Conservation (phyloP, 306 rosid genomes). For the Cucurbita ficifolia region DNA sequence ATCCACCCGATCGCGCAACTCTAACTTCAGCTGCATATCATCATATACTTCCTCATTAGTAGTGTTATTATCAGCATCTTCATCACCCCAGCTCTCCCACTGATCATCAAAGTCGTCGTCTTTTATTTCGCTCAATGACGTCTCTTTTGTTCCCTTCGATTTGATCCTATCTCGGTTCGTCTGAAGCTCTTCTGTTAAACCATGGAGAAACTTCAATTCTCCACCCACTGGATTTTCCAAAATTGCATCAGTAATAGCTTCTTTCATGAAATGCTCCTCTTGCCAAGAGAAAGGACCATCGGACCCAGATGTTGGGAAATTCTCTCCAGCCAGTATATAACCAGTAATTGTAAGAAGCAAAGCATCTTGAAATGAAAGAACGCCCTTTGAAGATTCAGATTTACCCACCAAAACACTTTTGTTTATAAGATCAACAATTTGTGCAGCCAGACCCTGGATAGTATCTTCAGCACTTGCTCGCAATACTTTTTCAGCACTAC, state of each 20-base stretch:
- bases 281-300: constrained; percentile 97
- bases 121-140: constrained; percentile 18
- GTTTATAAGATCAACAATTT: constrained; percentile 71
- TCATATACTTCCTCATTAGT: constrained; percentile 41
- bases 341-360: constrained; percentile 61
- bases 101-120: constrained; percentile 76
- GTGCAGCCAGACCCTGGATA: constrained; percentile 84
- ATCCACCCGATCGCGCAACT: constrained; percentile 83
- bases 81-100: constrained; percentile 94
- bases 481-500: constrained; percentile 59
- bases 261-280: constrained; percentile 79
- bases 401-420: constrained; percentile 57
- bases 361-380: constrained; percentile 72
- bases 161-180: constrained; percentile 35
- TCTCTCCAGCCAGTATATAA: constrained; percentile 79
- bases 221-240: constrained; percentile 62
- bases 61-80: constrained; percentile 40
- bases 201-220: constrained; percentile 68
- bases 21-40: constrained; percentile 82
- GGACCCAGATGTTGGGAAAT: constrained; percentile 75
- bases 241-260: constrained; percentile 69
- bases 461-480: constrained; percentile 68
- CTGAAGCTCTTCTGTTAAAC: constrained; percentile 67
- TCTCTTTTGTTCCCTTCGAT: constrained; percentile 35
- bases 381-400: constrained; percentile 32